Evolutionary conservation across 2,329 filamentous ascomycete species (phyloP).

Genomic region (Venturia aucupariae): DNA sequence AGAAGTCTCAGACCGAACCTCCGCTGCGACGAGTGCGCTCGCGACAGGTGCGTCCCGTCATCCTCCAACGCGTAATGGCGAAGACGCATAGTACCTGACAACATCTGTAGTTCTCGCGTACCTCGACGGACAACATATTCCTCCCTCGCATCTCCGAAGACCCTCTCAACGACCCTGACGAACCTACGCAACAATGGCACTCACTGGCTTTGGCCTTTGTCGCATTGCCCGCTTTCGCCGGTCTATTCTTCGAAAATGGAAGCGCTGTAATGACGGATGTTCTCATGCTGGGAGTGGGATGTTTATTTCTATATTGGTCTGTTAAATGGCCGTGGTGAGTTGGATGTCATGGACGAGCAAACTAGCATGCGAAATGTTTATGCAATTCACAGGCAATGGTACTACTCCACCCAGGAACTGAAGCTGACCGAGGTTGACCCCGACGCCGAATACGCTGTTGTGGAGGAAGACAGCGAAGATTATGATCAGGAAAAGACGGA

Average conservation of each 20-base stretch:
- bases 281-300: constrained; percentile 68
- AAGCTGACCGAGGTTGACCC: constrained; percentile 14
- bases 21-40: constrained; percentile 6
- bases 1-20: constrained; percentile 1
- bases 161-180: constrained; percentile 24
- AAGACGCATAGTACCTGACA: not conserved
- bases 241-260: constrained; percentile 76
- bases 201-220: constrained; percentile 76
- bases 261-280: constrained; percentile 76
- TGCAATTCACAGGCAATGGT: constrained; percentile 39
- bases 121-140: constrained; percentile 62
- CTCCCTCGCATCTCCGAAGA: constrained; percentile 36
- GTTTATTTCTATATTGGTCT: constrained; percentile 86
- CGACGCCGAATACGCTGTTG: constrained; percentile 20
- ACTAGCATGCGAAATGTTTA: not conserved
- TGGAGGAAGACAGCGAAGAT: constrained; percentile 26
- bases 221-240: constrained; percentile 75
- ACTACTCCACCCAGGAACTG: constrained; percentile 37
- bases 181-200: constrained; percentile 62
- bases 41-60: constrained; percentile 9
- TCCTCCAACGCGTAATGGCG: not conserved
- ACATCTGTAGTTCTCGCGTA: constrained; percentile 6
- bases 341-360: not conserved
- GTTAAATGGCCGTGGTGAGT: constrained; percentile 78
- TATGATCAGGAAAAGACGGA: constrained; percentile 16